Percentiles rank a stretch among this genome's conserved stretches.
Evolutionary conservation across 75 land plant genomes (phyloP).

Genomic region (Ceratopteris richardii): DNA sequence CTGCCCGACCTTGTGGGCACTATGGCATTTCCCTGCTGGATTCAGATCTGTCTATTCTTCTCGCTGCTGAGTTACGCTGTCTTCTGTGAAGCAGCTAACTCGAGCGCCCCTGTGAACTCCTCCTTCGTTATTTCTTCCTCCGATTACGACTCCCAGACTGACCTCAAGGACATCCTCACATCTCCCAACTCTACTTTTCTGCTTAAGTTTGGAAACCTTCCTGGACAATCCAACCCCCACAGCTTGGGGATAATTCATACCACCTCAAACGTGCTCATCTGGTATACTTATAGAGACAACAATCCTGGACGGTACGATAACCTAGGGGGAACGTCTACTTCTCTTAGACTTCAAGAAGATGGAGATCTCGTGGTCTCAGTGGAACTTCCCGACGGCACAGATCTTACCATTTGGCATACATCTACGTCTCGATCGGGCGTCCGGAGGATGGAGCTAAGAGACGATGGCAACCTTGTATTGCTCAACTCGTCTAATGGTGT

Average conservation of each 20-base stretch:
- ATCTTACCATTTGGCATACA: slow-evolving; percentile 32
- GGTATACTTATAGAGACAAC: slow-evolving; percentile 1
- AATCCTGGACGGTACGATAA: not conserved
- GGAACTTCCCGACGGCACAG: slow-evolving; percentile 6
- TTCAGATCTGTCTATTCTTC: no score
- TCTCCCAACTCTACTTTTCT: not conserved
- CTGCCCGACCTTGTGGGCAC: no score
- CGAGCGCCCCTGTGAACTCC: no score
- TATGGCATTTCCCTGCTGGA: no score
- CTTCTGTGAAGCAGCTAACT: no score
- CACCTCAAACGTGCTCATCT: not conserved
- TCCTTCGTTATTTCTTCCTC: not conserved
- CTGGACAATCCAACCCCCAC: not conserved
- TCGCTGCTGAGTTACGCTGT: no score
- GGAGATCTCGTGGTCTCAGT: not conserved
- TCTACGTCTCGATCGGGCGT: slow-evolving; percentile 19
- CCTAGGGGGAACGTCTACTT: not conserved
- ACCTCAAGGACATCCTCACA: not conserved
- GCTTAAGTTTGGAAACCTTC: slow-evolving; percentile 1
- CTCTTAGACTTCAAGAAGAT: not conserved
- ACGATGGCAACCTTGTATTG: slow-evolving; percentile 42
- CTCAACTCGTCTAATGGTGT: slow-evolving; percentile 7
- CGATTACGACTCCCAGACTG: not conserved
- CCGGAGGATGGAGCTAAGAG: slow-evolving; percentile 17
- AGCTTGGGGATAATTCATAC: not conserved